Percentiles rank a stretch among this genome's conserved stretches.
Conservation (phyloP, 371 early-diverging fungal genomes). For the Parasitella parasitica region DNA sequence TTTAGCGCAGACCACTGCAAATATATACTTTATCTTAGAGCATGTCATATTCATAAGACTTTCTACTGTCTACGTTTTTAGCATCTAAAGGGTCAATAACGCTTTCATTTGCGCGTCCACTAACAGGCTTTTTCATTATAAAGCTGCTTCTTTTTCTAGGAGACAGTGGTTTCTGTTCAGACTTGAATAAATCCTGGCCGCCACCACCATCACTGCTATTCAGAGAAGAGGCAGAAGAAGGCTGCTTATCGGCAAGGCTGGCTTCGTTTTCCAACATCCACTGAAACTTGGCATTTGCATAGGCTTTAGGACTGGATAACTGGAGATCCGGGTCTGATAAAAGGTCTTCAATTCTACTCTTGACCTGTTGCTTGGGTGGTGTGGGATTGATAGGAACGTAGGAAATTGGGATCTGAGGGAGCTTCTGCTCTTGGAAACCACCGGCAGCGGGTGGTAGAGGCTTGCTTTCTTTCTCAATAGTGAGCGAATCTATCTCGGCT, state of each 20-base stretch:
- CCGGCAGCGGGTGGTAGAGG: slow-evolving; percentile 2
- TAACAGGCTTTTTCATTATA: neutral
- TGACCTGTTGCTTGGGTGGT: slow-evolving; percentile 32
- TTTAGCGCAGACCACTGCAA: too few relatives aligned
- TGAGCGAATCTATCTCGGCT: neutral
- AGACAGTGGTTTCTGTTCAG: neutral
- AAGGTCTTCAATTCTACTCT: slow-evolving; percentile 45
- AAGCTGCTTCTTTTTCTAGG: slow-evolving; percentile 24
- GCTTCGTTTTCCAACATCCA: slow-evolving; percentile 25
- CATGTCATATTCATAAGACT: slow-evolving; percentile 24
- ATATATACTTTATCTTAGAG: neutral
- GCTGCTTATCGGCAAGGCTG: neutral
- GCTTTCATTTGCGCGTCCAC: neutral
- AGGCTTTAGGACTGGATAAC: slow-evolving; percentile 7
- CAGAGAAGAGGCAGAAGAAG: neutral
- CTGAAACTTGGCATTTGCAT: slow-evolving; percentile 25
- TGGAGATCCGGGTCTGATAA: slow-evolving; percentile 39
- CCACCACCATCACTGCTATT: neutral
- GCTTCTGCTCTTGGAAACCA: neutral
- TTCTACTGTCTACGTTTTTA: slow-evolving; percentile 29
- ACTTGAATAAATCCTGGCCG: slow-evolving; percentile 9
- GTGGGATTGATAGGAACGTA: slow-evolving; percentile 28
- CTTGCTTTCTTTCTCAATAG: slow-evolving; percentile 6
- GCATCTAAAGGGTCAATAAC: slow-evolving; percentile 33
- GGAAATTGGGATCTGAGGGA: slow-evolving; percentile 1